Percentiles rank a stretch among this genome's conserved stretches.
phyloP scores from a whole-genome alignment of 1,139 yeast genomes.

The Protomyces macrosporus region DNA sequence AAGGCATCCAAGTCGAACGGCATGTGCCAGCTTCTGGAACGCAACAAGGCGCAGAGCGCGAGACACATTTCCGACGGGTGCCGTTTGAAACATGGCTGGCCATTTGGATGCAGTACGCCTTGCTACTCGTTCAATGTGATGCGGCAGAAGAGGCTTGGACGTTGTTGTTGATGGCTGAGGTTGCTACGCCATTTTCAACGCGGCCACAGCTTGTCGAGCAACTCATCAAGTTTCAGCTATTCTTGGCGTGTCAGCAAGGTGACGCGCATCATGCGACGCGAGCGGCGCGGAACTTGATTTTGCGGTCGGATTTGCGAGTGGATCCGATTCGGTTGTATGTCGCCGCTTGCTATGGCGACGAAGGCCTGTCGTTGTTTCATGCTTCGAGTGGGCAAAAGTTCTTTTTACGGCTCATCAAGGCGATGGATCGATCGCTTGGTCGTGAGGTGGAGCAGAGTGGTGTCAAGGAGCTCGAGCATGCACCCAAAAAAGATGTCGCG shows the following conservation, averaged over 20 bases:
- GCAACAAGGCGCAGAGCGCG: slow-evolving; percentile 40
- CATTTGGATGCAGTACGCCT: slow-evolving; percentile 70
- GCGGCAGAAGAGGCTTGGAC: slow-evolving; percentile 63
- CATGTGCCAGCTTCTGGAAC: slow-evolving; percentile 30
- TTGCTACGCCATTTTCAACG: not conserved
- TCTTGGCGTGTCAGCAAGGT: slow-evolving; percentile 55
- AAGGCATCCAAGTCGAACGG: slow-evolving; percentile 40
- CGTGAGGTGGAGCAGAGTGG: slow-evolving; percentile 50
- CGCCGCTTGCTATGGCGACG: slow-evolving; percentile 59
- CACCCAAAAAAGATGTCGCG: slow-evolving; percentile 47
- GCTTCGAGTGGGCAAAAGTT: slow-evolving; percentile 84
- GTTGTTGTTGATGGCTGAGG: slow-evolving; percentile 59
- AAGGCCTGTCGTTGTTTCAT: slow-evolving; percentile 56
- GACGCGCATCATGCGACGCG: slow-evolving; percentile 53
- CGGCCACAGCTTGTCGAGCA: slow-evolving; percentile 62
- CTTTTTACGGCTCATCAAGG: slow-evolving; percentile 80
- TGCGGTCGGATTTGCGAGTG: slow-evolving; percentile 68
- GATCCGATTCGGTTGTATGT: slow-evolving; percentile 63
- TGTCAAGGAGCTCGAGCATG: slow-evolving; percentile 38
- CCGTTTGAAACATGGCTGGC: slow-evolving; percentile 78
- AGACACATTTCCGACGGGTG: slow-evolving; percentile 64
- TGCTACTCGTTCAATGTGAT: slow-evolving; percentile 60
- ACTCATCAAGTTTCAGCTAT: slow-evolving; percentile 47
- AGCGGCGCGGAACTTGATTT: slow-evolving; percentile 57
- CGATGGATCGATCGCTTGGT: slow-evolving; percentile 60